Evolutionary conservation across 2,329 filamentous ascomycete species (phyloP).

Genomic region (Thermoascus crustaceus): DNA sequence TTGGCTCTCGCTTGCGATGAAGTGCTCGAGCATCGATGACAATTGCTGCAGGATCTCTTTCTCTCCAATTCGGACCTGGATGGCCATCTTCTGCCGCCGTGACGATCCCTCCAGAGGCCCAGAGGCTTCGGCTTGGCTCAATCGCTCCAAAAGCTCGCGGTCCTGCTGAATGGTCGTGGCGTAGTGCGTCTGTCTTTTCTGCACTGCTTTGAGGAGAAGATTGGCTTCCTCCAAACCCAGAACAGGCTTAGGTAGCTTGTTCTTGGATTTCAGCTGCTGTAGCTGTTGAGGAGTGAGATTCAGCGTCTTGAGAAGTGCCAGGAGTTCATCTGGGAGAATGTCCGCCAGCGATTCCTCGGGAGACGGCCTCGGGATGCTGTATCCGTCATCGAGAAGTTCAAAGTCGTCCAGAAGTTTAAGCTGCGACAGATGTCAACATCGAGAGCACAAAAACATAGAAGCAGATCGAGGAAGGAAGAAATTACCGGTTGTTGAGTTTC

Average conservation of each 20-base stretch:
- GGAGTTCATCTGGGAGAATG: slow-evolving; percentile 31
- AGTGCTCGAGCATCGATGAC: slow-evolving; percentile 29
- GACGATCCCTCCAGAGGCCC: slow-evolving; percentile 25
- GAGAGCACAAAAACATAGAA: neutral
- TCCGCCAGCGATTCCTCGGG: slow-evolving; percentile 21
- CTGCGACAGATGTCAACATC: slow-evolving; percentile 12
- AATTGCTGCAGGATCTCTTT: slow-evolving; percentile 57
- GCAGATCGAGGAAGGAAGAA: neutral
- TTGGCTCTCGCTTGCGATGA: slow-evolving; percentile 11
- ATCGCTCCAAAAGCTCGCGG: slow-evolving; percentile 28
- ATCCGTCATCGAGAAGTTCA: slow-evolving; percentile 62
- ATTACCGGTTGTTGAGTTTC: slow-evolving; percentile 25
- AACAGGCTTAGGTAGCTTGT: slow-evolving; percentile 28
- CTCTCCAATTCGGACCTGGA: slow-evolving; percentile 62
- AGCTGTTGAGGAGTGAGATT: slow-evolving; percentile 25
- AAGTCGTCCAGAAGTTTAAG: slow-evolving; percentile 53
- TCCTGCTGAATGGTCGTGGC: slow-evolving; percentile 47
- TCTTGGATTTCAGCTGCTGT: slow-evolving; percentile 24
- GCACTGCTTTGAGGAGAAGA: slow-evolving; percentile 28
- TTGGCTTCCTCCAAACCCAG: slow-evolving; percentile 20
- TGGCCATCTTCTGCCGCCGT: slow-evolving; percentile 49
- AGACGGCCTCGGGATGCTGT: slow-evolving; percentile 48
- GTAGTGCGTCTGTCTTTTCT: slow-evolving; percentile 40
- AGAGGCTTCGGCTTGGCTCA: slow-evolving; percentile 24
- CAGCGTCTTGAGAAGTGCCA: slow-evolving; percentile 30